Percentiles rank a stretch among this genome's conserved stretches.
These are phyloP conservation scores for Russula ochroleuca DNA, from an alignment of 768 basidiomycete species.

Conservation along the genomic window DNA sequence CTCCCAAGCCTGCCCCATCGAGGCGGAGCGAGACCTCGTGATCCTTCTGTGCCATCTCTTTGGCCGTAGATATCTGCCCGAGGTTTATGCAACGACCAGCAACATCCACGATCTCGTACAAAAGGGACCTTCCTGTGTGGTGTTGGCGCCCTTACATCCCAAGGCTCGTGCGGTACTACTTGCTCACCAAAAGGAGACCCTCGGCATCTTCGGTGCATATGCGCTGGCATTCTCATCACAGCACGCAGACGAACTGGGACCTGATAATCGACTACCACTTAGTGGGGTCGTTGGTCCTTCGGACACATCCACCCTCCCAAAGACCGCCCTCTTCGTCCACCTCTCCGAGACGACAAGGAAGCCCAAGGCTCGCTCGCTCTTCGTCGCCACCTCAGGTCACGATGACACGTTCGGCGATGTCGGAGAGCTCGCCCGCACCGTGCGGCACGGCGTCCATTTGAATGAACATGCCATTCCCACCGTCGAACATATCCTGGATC, in stretches of 20 bases:
- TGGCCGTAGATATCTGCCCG: conserved; percentile 52
- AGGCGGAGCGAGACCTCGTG: conserved; percentile 50
- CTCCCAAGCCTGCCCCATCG: conserved; percentile 35
- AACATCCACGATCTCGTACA: conserved; percentile 37
- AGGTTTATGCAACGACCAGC: conserved; percentile 39
- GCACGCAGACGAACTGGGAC: conserved; percentile 38
- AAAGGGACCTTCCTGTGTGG: conserved; percentile 52
- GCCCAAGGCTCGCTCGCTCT: conserved; percentile 50
- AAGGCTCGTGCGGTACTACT: conserved; percentile 41
- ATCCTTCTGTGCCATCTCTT: conserved; percentile 62
- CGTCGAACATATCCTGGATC: conserved; percentile 37
- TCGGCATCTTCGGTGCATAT: conserved; percentile 53
- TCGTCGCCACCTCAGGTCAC: conserved; percentile 67
- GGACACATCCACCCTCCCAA: conserved; percentile 4
- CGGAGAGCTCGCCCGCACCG: conserved; percentile 49
- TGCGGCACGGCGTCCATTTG: conserved; percentile 50
- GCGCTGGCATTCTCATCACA: conserved; percentile 47
- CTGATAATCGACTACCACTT: conserved; percentile 48
- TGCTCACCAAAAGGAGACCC: conserved; percentile 47
- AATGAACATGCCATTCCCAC: conserved; percentile 61
- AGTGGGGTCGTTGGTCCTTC: conserved; percentile 36
- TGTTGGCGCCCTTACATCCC: conserved; percentile 48
- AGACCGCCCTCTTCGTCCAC: conserved; percentile 35
- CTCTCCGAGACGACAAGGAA: conserved; percentile 40
- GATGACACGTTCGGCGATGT: conserved; percentile 50